These are phyloP conservation scores for Gossypioides kirkii DNA, from an alignment of 345 rosid genomes.

Conservation along the genomic window DNA sequence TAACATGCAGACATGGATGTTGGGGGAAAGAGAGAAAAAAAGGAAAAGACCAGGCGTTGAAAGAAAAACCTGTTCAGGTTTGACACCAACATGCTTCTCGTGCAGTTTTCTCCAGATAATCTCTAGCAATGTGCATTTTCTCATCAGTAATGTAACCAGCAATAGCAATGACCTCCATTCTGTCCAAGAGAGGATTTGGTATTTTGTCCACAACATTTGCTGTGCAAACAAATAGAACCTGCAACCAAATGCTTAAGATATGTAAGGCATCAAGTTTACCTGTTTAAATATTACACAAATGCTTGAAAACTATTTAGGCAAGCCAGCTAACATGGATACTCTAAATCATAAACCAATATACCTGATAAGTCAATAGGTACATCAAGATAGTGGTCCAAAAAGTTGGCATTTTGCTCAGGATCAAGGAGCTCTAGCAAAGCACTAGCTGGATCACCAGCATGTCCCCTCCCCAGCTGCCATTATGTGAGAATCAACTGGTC, in stretches of 20 bases:
- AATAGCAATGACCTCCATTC: conserved; percentile 97
- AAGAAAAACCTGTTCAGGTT: conserved; percentile 74
- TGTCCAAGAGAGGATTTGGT: conserved; percentile 95
- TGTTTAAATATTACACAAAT: not conserved
- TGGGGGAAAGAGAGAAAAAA: conserved; percentile 1
- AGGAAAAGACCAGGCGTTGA: not conserved
- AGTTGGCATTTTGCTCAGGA: conserved; percentile 99
- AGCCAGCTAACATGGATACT: not conserved
- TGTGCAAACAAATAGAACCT: conserved; percentile 99
- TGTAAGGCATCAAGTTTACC: not conserved
- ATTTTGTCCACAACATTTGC: conserved; percentile 95
- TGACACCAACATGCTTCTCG: conserved; percentile 90
- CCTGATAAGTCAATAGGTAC: conserved; percentile 97
- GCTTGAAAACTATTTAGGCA: not conserved
- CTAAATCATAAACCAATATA: conserved; percentile 15
- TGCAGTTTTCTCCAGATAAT: conserved; percentile 81
- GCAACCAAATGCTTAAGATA: conserved; percentile 18
- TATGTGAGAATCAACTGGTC: conserved; percentile 1
- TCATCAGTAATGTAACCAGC: conserved; percentile 99
- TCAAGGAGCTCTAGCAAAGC: conserved; percentile 98
- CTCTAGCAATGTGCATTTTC: conserved; percentile 98
- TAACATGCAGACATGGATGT: not conserved
- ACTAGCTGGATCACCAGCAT: conserved; percentile 98
- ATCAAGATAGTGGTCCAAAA: conserved; percentile 96
- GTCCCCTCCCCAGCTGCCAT: conserved; percentile 93